These are phyloP conservation scores for Cephalotrichum gorgonifer DNA, from an alignment of 2,329 filamentous ascomycete species.

Conservation along the genomic window DNA sequence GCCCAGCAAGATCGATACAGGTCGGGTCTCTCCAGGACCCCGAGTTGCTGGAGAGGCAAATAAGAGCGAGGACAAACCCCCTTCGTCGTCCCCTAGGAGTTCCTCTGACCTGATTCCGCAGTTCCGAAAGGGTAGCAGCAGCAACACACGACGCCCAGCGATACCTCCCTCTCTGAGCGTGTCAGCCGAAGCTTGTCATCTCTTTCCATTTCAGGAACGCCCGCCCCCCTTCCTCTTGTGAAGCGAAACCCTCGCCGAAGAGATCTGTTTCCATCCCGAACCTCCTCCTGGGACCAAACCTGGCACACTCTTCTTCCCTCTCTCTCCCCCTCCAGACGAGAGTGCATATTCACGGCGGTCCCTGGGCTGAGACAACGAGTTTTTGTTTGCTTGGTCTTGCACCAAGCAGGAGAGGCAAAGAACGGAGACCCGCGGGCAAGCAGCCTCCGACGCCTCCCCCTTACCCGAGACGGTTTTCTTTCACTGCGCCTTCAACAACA, in stretches of 20 bases:
- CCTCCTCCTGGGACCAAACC: neutral
- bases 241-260: neutral
- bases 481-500: neutral
- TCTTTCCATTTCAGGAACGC: neutral
- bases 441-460: neutral
- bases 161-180: neutral
- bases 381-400: conserved; percentile 2
- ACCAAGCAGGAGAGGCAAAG: neutral
- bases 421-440: neutral
- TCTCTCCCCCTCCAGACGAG: neutral
- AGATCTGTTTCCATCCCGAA: neutral
- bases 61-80: too few relatives aligned
- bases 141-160: neutral
- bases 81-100: too few relatives aligned
- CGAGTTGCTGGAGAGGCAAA: too few relatives aligned
- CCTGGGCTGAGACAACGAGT: neutral
- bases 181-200: neutral
- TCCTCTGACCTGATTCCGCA: too few relatives aligned
- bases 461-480: neutral
- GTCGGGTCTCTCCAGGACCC: too few relatives aligned
- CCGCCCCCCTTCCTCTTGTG: neutral
- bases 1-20: too few relatives aligned
- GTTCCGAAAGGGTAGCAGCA: neutral
- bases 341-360: neutral
- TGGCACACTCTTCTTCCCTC: neutral